Percentiles rank a stretch among this genome's conserved stretches.
These are phyloP conservation scores for Malassezia globosa DNA, from an alignment of 1,284 basidiomycete genomes.

Conservation along the genomic window DNA sequence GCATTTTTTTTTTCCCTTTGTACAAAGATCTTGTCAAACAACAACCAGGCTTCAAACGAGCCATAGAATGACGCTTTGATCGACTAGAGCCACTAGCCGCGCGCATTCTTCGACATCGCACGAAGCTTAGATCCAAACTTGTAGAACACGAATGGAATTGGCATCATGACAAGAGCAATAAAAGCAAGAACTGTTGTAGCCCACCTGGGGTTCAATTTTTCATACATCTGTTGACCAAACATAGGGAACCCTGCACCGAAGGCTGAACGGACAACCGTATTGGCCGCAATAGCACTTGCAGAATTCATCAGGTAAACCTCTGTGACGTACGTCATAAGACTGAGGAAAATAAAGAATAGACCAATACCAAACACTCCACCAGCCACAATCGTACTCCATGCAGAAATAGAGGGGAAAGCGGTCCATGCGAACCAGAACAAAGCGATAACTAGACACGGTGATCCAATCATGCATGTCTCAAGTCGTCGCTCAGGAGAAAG, in stretches of 20 bases:
- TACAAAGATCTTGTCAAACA: no score
- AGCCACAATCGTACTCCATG: slow-evolving; percentile 51
- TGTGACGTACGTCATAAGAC: slow-evolving; percentile 50
- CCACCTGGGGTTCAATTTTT: slow-evolving; percentile 58
- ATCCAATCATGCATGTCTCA: slow-evolving; percentile 36
- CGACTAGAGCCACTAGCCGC: not conserved
- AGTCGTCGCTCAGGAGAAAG: slow-evolving; percentile 38
- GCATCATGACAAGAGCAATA: slow-evolving; percentile 58
- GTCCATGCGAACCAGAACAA: slow-evolving; percentile 49
- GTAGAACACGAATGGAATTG: slow-evolving; percentile 54
- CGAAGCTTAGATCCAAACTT: slow-evolving; percentile 50
- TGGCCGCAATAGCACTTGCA: slow-evolving; percentile 55
- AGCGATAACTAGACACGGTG: slow-evolving; percentile 44
- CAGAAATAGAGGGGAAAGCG: slow-evolving; percentile 37
- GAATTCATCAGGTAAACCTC: slow-evolving; percentile 52
- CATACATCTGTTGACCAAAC: slow-evolving; percentile 52
- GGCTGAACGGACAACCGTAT: slow-evolving; percentile 58
- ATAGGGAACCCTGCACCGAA: slow-evolving; percentile 55
- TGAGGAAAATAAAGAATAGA: slow-evolving; percentile 54
- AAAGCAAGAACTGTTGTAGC: slow-evolving; percentile 66
- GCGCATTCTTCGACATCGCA: slow-evolving; percentile 48
- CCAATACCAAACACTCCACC: slow-evolving; percentile 48
- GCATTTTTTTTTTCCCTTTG: no score
- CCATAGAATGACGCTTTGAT: not conserved
- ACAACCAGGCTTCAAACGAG: no score